phyloP scores from a whole-genome alignment of 305 asterid genomes.

The Lippia alba region DNA sequence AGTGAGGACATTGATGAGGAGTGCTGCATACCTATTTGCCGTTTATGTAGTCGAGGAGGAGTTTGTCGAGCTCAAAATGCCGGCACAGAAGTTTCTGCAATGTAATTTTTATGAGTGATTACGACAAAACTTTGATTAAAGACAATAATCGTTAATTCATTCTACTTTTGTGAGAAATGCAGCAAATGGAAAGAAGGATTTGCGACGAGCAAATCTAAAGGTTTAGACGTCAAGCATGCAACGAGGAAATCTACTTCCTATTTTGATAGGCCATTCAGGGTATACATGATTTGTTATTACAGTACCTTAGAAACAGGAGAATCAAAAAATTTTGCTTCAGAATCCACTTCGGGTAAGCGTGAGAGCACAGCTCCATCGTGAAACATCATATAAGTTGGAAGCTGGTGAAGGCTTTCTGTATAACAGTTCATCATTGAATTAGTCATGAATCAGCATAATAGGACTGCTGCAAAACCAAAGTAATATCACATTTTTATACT shows the following conservation, averaged over 20 bases:
- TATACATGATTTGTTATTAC: neutral
- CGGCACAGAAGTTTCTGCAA: constrained; percentile 88
- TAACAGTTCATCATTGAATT: constrained; percentile 30
- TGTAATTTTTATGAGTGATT: constrained; percentile 23
- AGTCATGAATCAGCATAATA: constrained; percentile 16
- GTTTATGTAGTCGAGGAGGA: constrained; percentile 76
- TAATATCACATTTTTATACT: neutral
- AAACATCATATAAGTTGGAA: constrained; percentile 73
- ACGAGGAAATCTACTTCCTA: neutral
- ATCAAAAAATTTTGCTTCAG: constrained; percentile 57
- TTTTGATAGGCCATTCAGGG: neutral
- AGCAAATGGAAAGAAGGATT: constrained; percentile 13
- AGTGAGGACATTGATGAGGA: constrained; percentile 5
- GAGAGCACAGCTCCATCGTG: constrained; percentile 67
- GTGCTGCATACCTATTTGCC: constrained; percentile 65
- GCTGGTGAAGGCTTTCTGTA: constrained; percentile 75
- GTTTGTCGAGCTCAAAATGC: constrained; percentile 95
- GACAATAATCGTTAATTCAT: neutral
- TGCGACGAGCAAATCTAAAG: too few relatives aligned
- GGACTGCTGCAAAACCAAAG: neutral
- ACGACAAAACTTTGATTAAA: constrained; percentile 23
- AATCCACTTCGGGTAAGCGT: constrained; percentile 65
- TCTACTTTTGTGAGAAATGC: neutral
- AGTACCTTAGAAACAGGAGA: constrained; percentile 78
- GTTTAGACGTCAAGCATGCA: neutral